Conservation (phyloP, 2,329 filamentous ascomycete species). For the Fusarium pininemorale region DNA sequence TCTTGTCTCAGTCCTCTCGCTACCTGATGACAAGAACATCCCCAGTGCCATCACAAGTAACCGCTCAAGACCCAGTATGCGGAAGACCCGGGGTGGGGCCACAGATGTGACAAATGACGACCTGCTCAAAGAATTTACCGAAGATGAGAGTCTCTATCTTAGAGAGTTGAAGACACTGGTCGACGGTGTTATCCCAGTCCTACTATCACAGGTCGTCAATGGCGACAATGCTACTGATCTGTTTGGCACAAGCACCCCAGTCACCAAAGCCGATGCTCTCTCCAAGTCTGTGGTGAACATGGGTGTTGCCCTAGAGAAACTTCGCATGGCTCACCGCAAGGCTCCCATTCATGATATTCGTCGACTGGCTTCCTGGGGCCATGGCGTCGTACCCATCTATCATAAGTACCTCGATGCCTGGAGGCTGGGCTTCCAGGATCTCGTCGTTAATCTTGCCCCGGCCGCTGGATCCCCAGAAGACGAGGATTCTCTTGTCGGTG, state of each 20-base stretch:
- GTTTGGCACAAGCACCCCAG: constrained; percentile 66
- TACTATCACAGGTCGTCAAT: constrained; percentile 85
- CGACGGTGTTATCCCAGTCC: constrained; percentile 92
- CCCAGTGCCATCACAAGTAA: constrained; percentile 73
- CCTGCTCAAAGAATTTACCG: constrained; percentile 79
- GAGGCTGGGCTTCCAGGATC: constrained; percentile 92
- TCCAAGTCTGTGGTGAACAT: constrained; percentile 93
- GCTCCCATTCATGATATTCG: constrained; percentile 79
- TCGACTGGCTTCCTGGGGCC: constrained; percentile 81
- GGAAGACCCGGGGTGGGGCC: constrained; percentile 74
- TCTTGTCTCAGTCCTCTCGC: constrained; percentile 88
- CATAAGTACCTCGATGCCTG: constrained; percentile 86
- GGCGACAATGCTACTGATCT: constrained; percentile 72
- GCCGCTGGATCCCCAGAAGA: constrained; percentile 63
- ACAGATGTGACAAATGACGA: constrained; percentile 77
- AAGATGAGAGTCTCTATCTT: constrained; percentile 88
- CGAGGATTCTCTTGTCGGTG: constrained; percentile 67
- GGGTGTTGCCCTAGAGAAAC: constrained; percentile 87
- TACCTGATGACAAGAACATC: constrained; percentile 66
- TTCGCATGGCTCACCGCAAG: constrained; percentile 81
- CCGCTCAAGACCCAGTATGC: constrained; percentile 79
- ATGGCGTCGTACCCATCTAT: constrained; percentile 81
- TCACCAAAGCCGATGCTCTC: constrained; percentile 66
- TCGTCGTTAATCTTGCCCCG: constrained; percentile 91
- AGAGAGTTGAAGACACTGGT: constrained; percentile 92